Evolutionary conservation across 2,329 filamentous ascomycete genomes (phyloP).

Genomic region (Clarireedia homoeocarpa): DNA sequence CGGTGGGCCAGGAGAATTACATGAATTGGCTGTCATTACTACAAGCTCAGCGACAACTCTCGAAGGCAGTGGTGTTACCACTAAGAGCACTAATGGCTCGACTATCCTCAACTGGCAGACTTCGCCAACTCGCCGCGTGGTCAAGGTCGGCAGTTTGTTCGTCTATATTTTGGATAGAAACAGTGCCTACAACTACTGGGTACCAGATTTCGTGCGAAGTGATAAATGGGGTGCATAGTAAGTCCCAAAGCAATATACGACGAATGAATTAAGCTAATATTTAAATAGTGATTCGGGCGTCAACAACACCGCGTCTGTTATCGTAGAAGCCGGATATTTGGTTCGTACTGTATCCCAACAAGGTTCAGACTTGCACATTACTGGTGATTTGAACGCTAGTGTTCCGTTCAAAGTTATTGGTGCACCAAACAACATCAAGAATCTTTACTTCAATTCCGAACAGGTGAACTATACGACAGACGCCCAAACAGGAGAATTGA

Average conservation of each 20-base stretch:
- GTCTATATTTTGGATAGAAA: conserved; percentile 46
- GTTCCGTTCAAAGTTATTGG: conserved; percentile 62
- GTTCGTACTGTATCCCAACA: conserved; percentile 50
- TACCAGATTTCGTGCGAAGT: conserved; percentile 43
- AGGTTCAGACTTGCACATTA: conserved; percentile 50
- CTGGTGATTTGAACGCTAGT: conserved; percentile 66
- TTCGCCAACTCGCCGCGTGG: conserved; percentile 43
- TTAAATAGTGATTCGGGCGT: conserved; percentile 23
- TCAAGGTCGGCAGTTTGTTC: conserved; percentile 35
- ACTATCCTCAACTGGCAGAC: conserved; percentile 49
- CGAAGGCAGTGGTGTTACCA: conserved; percentile 27
- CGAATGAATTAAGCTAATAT: conserved; percentile 3
- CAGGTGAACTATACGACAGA: conserved; percentile 33
- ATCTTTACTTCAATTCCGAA: conserved; percentile 54
- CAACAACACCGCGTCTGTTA: conserved; percentile 38
- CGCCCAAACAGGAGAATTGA: conserved; percentile 39
- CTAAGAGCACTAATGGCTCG: conserved; percentile 33
- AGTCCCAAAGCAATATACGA: conserved; percentile 7
- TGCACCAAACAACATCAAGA: conserved; percentile 43
- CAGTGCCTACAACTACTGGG: conserved; percentile 63
- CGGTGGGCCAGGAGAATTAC: conserved; percentile 50
- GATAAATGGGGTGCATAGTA: conserved; percentile 29
- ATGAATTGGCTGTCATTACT: conserved; percentile 49
- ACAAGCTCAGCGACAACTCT: conserved; percentile 28
- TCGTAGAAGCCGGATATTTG: conserved; percentile 57